Percentiles rank a stretch among this genome's conserved stretches.
phyloP scores from a whole-genome alignment of 140 eudicot genomes.

The Erigeron philadelphicus region DNA sequence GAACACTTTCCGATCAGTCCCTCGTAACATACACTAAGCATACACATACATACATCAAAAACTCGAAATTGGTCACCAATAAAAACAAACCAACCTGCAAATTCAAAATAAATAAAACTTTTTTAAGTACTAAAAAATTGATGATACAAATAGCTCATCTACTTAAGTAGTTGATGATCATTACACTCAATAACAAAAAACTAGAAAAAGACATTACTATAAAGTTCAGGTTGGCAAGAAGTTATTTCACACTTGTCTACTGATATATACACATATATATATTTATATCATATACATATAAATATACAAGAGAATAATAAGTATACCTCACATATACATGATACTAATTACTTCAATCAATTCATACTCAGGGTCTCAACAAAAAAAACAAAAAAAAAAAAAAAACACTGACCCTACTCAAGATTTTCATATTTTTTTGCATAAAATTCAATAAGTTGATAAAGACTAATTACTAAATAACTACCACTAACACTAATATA shows the following conservation, averaged over 20 bases:
- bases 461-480: slow-evolving; percentile 19
- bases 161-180: slow-evolving; percentile 8
- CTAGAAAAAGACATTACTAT: slow-evolving; percentile 11
- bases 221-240: slow-evolving; percentile 23
- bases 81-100: slow-evolving; percentile 1
- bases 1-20: slow-evolving; percentile 19
- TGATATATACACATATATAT: slow-evolving; percentile 5
- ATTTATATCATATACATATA: not conserved
- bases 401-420: slow-evolving; percentile 28
- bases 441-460: slow-evolving; percentile 3
- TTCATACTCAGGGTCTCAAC: slow-evolving; percentile 13
- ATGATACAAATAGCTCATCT: not conserved
- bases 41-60: slow-evolving; percentile 7
- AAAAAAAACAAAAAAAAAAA: slow-evolving; percentile 10
- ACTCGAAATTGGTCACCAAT: not conserved
- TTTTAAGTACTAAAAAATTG: not conserved
- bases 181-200: slow-evolving; percentile 11
- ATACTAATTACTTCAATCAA: slow-evolving; percentile 18
- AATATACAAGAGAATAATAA: not conserved
- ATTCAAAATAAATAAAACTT: not conserved
- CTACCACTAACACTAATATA: slow-evolving; percentile 12
- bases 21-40: slow-evolving; percentile 22
- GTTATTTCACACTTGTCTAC: slow-evolving; percentile 11
- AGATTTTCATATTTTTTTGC: slow-evolving; percentile 10
- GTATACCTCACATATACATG: slow-evolving; percentile 27